Evolutionary conservation across 345 rosid species (phyloP), one percentile per base, ranked within the genome.

Genomic region (Cardamine chenopodiifolia): DNA sequence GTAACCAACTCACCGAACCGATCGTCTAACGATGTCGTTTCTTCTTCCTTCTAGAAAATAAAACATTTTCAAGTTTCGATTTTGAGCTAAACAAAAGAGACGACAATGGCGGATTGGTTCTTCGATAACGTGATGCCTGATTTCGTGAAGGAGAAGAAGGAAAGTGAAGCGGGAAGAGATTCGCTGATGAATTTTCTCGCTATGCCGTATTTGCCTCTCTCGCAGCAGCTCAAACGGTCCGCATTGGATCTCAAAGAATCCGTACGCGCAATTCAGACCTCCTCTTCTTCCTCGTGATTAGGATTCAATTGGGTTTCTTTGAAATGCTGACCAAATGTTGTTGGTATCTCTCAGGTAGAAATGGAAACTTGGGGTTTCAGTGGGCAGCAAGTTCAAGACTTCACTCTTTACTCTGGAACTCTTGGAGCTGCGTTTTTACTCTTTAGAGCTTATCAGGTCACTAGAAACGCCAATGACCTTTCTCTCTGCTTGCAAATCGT

Each of bases 241-340:
- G 97, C 88, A 40, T 79, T 89, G 75, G 95, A 91, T 76, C 89
- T 91, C 58, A 88, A 88, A 82, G 91, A 87, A 81, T 83, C 85
- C 5, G 97, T 88, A 63, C 3, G 29, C 47, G 17, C 65, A 10
- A 14, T 13, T 26, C 5, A 32, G 1, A 14, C 35, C 10, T 32
- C 37, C 1, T 14, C 44, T 52, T 23, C 56, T 22, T 52, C 29
- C 17, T 37, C 11, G 28, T 13, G 18, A 6, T 0, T 35, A 32
- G 62, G 35, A 2, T 39, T 62, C 50, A 5, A 12, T 62, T n/a
- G n/a, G n/a, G n/a, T n/a, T n/a, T n/a, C n/a, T n/a, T 62, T 40
- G 5, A 42, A 39, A 22, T 25, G 48, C 34, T 68, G 40, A 73
- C 26, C 13, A 59, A 62, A 13, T 57, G 55, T 53, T 65, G 5